Evolutionary conservation across 2,329 filamentous ascomycete species (phyloP).

Genomic region (Massarina eburnea): DNA sequence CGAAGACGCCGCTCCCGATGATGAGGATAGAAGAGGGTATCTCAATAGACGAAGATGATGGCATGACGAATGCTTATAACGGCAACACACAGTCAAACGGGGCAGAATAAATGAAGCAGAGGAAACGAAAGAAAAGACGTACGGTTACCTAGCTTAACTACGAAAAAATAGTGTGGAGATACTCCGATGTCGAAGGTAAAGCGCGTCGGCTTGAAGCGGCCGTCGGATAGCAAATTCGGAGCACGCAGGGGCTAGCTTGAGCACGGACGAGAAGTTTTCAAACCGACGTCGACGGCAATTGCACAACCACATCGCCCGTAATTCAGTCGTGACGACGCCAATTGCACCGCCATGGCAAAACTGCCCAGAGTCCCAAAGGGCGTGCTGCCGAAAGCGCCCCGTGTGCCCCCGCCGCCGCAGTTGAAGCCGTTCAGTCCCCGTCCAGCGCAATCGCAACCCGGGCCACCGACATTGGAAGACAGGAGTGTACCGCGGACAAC

Average conservation of each 20-base stretch:
- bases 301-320: conserved; percentile 13
- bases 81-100: too few species aligned
- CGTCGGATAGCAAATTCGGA: not conserved
- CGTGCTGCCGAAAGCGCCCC: conserved; percentile 20
- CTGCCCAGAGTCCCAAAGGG: conserved; percentile 30
- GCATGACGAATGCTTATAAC: conserved; percentile 20
- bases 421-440: conserved; percentile 18
- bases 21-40: conserved; percentile 51
- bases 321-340: not conserved
- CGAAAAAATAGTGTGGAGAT: conserved; percentile 9
- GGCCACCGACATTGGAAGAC: not conserved
- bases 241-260: not conserved
- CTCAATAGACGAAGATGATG: conserved; percentile 15
- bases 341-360: conserved; percentile 32
- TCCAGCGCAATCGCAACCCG: conserved; percentile 10
- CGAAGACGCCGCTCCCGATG: conserved; percentile 57
- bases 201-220: conserved; percentile 3
- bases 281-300: conserved; percentile 18
- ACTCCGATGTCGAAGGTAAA: conserved; percentile 23
- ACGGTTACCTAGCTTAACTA: conserved; percentile 11
- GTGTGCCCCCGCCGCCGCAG: conserved; percentile 16
- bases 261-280: conserved; percentile 15
- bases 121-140: not conserved
- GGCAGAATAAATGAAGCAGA: not conserved
- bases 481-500: not conserved